Evolutionary conservation across 495 filamentous ascomycete species (phyloP).

Genomic region (Sordaria brevicollis): DNA sequence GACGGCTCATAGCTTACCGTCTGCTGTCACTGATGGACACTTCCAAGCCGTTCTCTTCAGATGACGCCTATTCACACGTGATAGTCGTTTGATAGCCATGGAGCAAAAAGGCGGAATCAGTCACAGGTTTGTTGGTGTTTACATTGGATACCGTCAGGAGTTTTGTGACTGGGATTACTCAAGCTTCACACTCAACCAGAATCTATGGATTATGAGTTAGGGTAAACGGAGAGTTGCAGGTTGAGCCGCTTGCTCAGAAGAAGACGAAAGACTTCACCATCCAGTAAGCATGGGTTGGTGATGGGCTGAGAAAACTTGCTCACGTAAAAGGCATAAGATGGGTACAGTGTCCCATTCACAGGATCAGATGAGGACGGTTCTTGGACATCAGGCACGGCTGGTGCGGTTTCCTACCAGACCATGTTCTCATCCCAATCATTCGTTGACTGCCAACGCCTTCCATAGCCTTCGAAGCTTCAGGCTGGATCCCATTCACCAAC

Average conservation of each 20-base stretch:
- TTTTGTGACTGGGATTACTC: neutral
- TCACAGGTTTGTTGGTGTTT: neutral
- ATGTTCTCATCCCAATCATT: no score
- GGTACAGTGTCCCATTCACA: neutral
- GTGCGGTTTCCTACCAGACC: no score
- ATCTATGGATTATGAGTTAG: no score
- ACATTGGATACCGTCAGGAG: neutral
- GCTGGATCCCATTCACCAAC: no score
- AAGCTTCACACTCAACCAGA: neutral
- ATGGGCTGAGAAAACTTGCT: neutral
- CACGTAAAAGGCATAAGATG: neutral
- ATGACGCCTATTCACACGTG: neutral
- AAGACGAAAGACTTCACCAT: no score
- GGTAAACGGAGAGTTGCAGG: neutral
- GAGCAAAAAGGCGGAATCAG: no score
- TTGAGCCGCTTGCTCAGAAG: neutral
- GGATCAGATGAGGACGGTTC: neutral
- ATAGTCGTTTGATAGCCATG: no score
- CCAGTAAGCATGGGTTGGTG: no score
- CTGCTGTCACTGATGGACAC: neutral
- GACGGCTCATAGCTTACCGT: neutral
- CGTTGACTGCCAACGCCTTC: no score
- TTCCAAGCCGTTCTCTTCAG: neutral
- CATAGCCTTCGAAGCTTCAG: no score
- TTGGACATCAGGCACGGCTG: no score